These are phyloP conservation scores for Kluyveromyces nonfermentans DNA, from an alignment of 805 yeast genomes.

Conservation along the genomic window DNA sequence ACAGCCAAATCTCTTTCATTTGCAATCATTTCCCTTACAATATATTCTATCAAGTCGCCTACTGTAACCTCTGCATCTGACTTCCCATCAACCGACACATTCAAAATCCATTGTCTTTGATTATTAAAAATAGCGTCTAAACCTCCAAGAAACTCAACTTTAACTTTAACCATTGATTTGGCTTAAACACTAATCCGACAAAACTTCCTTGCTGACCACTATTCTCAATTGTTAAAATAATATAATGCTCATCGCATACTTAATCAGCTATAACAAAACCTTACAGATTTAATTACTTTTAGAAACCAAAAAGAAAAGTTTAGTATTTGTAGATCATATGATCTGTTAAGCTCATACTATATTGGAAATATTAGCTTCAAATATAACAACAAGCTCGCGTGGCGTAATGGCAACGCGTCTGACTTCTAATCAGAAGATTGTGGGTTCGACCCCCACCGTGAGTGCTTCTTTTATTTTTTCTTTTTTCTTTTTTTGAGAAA, in stretches of 20 bases:
- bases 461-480: slow-evolving; percentile 29
- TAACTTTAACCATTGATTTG: slow-evolving; percentile 28
- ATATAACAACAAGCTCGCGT: slow-evolving; percentile 32
- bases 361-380: too few species aligned
- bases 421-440: slow-evolving; percentile 48
- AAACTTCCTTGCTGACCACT: not conserved
- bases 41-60: slow-evolving; percentile 45
- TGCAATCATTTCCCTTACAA: slow-evolving; percentile 45
- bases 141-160: slow-evolving; percentile 59
- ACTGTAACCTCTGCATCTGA: slow-evolving; percentile 25
- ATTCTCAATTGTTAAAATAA: too few species aligned
- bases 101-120: slow-evolving; percentile 43
- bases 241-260: too few species aligned
- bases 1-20: slow-evolving; percentile 59
- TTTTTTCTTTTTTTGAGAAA: not conserved
- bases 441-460: slow-evolving; percentile 50
- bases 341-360: too few species aligned
- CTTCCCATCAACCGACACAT: slow-evolving; percentile 35
- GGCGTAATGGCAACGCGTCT: slow-evolving; percentile 51
- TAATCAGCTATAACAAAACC: too few species aligned
- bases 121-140: slow-evolving; percentile 68
- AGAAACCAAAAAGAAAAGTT: too few species aligned
- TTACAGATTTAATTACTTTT: too few species aligned
- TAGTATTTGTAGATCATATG: too few species aligned
- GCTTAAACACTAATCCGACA: not conserved